Percentiles rank a stretch among this genome's conserved stretches.
phyloP scores from a whole-genome alignment of 495 filamentous ascomycete genomes.

The Annulohypoxylon stygium region DNA sequence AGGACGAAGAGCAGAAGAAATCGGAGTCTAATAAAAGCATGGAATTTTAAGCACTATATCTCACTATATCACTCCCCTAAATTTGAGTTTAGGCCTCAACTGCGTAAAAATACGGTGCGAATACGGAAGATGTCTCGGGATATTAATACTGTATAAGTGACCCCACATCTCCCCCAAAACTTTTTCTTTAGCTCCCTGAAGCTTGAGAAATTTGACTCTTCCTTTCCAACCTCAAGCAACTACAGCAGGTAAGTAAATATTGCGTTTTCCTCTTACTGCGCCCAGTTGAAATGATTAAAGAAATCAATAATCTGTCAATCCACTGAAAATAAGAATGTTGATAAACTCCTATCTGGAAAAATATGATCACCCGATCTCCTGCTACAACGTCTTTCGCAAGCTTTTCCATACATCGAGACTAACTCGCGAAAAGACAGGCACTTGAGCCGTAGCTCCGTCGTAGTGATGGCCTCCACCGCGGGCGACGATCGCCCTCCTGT shows the following conservation, averaged over 20 bases:
- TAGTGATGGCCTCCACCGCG: constrained; percentile 46
- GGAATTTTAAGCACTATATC: constrained; percentile 71
- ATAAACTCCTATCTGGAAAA: constrained; percentile 55
- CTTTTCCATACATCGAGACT: constrained; percentile 26
- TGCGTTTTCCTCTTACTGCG: constrained; percentile 6
- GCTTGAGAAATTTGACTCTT: constrained; percentile 19
- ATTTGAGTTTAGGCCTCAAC: not conserved
- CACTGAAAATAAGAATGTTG: constrained; percentile 70
- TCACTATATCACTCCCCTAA: not conserved
- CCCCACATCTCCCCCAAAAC: constrained; percentile 40
- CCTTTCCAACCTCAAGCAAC: constrained; percentile 35
- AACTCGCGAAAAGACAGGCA: constrained; percentile 37
- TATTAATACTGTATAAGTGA: constrained; percentile 14
- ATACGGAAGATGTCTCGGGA: not conserved
- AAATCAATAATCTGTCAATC: constrained; percentile 86
- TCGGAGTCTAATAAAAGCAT: constrained; percentile 58
- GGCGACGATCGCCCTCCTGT: constrained; percentile 56
- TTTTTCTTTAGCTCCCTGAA: constrained; percentile 38
- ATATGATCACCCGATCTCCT: constrained; percentile 49
- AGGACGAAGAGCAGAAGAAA: constrained; percentile 75
- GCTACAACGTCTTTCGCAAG: constrained; percentile 2
- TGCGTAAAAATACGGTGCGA: constrained; percentile 15
- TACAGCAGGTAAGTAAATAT: constrained; percentile 42
- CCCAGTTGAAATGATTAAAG: constrained; percentile 75
- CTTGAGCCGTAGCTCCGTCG: not conserved